Percentiles rank a stretch among this genome's conserved stretches.
These are phyloP conservation scores for Miscanthus lutarioriparius DNA, from an alignment of 176 grass and related monocot species.

Conservation along the genomic window DNA sequence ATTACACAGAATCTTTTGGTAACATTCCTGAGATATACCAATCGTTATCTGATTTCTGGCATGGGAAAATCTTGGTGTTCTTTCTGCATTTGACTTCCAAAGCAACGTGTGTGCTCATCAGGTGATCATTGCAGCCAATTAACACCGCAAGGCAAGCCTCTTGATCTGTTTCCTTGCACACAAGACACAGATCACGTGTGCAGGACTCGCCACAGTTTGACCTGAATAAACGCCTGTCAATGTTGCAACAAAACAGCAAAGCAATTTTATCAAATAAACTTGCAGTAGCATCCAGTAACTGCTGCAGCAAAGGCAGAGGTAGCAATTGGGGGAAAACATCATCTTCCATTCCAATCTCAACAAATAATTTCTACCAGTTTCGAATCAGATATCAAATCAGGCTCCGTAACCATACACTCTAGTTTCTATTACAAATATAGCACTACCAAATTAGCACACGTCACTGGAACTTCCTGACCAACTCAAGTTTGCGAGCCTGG, in stretches of 20 bases:
- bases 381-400: neutral
- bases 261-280: neutral
- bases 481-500: slow-evolving; percentile 74
- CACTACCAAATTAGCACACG: neutral
- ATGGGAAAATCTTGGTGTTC: neutral
- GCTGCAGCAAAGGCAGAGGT: neutral
- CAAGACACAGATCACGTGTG: too few species aligned
- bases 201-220: too few species aligned
- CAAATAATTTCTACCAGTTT: neutral
- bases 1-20: too few species aligned
- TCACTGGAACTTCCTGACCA: slow-evolving; percentile 61
- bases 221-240: neutral
- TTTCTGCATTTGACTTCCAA: neutral
- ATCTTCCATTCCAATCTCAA: slow-evolving; percentile 1
- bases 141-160: too few species aligned
- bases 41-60: too few species aligned
- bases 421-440: neutral
- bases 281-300: neutral
- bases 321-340: neutral
- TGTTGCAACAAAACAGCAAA: neutral
- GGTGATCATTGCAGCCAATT: neutral
- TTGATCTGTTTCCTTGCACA: too few species aligned
- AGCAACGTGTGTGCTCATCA: neutral
- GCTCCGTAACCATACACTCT: neutral
- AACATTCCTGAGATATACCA: too few species aligned